Evolutionary conservation across 2,329 filamentous ascomycete species (phyloP).

Genomic region (Cercospora brassicicola): DNA sequence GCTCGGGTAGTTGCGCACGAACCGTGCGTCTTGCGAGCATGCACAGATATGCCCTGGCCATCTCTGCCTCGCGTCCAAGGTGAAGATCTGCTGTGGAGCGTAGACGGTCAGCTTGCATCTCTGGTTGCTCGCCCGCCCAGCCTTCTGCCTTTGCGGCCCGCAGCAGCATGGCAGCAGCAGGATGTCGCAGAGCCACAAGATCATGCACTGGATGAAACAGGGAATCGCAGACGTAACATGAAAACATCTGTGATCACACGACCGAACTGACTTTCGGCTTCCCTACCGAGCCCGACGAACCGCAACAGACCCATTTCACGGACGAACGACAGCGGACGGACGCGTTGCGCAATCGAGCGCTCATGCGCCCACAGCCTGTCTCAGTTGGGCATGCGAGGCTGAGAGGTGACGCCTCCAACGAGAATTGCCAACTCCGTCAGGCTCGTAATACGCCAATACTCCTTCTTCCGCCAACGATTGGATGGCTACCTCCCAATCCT

Average conservation of each 20-base stretch:
- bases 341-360: slow-evolving; percentile 17
- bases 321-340: slow-evolving; percentile 4
- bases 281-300: slow-evolving; percentile 19
- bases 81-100: slow-evolving; percentile 21
- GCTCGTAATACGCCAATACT: not conserved
- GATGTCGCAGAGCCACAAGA: slow-evolving; percentile 18
- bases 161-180: slow-evolving; percentile 15
- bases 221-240: slow-evolving; percentile 14
- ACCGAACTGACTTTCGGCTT: slow-evolving; percentile 20
- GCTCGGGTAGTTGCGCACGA: slow-evolving; percentile 23
- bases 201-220: slow-evolving; percentile 21
- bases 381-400: slow-evolving; percentile 21
- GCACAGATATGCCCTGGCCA: slow-evolving; percentile 18
- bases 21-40: slow-evolving; percentile 17
- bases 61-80: slow-evolving; percentile 11
- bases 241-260: slow-evolving; percentile 25
- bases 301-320: slow-evolving; percentile 5
- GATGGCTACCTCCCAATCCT: slow-evolving; percentile 7
- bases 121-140: slow-evolving; percentile 18
- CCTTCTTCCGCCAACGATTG: slow-evolving; percentile 1
- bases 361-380: slow-evolving; percentile 17
- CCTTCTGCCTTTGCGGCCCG: slow-evolving; percentile 25
- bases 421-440: slow-evolving; percentile 7
- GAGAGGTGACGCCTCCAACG: slow-evolving; percentile 19
- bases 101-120: slow-evolving; percentile 24